Conservation (phyloP, 225 moss, liverwort and hornwort species). For the Asterella californica region DNA sequence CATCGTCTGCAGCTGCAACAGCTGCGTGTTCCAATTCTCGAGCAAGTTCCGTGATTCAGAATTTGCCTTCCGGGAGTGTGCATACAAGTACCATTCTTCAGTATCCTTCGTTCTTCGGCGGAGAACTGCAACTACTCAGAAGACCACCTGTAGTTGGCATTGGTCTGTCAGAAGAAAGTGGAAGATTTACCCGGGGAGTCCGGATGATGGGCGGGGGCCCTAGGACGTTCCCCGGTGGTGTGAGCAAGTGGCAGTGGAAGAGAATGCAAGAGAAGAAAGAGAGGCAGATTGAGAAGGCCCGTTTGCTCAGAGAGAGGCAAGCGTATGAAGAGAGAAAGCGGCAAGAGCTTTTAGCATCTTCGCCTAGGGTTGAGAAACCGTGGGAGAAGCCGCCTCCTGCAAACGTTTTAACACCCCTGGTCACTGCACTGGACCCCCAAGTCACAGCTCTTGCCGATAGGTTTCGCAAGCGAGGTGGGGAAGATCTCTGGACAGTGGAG, state of each 20-base stretch:
- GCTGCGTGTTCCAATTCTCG: neutral
- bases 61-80: neutral
- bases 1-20: neutral
- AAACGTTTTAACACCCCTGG: conserved; percentile 53
- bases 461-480: conserved; percentile 68
- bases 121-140: neutral
- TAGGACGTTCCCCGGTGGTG: conserved; percentile 90
- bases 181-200: conserved; percentile 31
- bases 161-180: neutral
- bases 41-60: neutral
- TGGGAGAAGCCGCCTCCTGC: conserved; percentile 59
- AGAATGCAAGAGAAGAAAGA: conserved; percentile 89
- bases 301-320: conserved; percentile 78
- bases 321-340: conserved; percentile 77
- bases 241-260: conserved; percentile 98
- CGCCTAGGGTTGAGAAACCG: conserved; percentile 69
- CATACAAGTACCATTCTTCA: neutral
- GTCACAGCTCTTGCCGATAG: conserved; percentile 67
- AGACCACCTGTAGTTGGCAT: neutral
- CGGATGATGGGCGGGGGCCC: conserved; percentile 96
- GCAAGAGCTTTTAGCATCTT: conserved; percentile 57
- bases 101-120: conserved; percentile 1
- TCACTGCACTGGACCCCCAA: conserved; percentile 52
- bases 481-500: conserved; percentile 80
- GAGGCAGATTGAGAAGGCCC: conserved; percentile 86